Conservation (phyloP, 2,329 filamentous ascomycete species). For the Aspergillus bombycis region DNA sequence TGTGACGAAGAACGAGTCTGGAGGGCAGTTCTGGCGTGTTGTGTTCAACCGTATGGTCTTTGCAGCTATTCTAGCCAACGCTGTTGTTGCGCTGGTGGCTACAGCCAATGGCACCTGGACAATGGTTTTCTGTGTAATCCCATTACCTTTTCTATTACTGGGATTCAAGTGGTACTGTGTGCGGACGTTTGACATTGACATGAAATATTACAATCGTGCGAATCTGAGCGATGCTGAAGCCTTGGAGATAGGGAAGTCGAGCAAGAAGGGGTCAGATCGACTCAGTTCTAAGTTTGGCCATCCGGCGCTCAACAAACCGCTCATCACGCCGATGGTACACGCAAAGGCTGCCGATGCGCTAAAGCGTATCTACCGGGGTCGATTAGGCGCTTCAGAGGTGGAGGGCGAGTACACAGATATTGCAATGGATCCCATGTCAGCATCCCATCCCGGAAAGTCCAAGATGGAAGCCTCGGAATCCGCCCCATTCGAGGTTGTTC, state of each 20-base stretch:
- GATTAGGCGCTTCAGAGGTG: slow-evolving; percentile 60
- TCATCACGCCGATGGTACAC: slow-evolving; percentile 95
- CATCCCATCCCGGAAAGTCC: slow-evolving; percentile 59
- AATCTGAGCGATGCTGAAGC: slow-evolving; percentile 58
- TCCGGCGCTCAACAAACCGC: slow-evolving; percentile 82
- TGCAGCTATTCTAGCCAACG: slow-evolving; percentile 74
- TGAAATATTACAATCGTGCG: slow-evolving; percentile 76
- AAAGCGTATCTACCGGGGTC: slow-evolving; percentile 81
- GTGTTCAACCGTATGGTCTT: slow-evolving; percentile 93
- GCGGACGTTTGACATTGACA: slow-evolving; percentile 73
- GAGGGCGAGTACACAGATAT: slow-evolving; percentile 69
- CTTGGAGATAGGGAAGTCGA: slow-evolving; percentile 37
- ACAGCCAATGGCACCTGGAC: slow-evolving; percentile 68
- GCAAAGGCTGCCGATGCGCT: slow-evolving; percentile 86
- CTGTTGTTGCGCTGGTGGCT: slow-evolving; percentile 75
- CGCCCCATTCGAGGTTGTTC: slow-evolving; percentile 86
- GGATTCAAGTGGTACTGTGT: slow-evolving; percentile 87
- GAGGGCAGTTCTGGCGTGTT: slow-evolving; percentile 88
- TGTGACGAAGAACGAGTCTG: slow-evolving; percentile 94
- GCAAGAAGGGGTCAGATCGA: slow-evolving; percentile 59
- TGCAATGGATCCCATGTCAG: slow-evolving; percentile 76
- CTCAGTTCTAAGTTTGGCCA: slow-evolving; percentile 81
- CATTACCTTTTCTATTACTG: slow-evolving; percentile 76
- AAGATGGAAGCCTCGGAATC: slow-evolving; percentile 39
- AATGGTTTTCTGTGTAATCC: slow-evolving; percentile 71